A percentile compares a stretch with the other conserved stretches of the same genome.
Evolutionary conservation across 495 filamentous ascomycete species (phyloP).

Genomic region (Xylaria venustula): DNA sequence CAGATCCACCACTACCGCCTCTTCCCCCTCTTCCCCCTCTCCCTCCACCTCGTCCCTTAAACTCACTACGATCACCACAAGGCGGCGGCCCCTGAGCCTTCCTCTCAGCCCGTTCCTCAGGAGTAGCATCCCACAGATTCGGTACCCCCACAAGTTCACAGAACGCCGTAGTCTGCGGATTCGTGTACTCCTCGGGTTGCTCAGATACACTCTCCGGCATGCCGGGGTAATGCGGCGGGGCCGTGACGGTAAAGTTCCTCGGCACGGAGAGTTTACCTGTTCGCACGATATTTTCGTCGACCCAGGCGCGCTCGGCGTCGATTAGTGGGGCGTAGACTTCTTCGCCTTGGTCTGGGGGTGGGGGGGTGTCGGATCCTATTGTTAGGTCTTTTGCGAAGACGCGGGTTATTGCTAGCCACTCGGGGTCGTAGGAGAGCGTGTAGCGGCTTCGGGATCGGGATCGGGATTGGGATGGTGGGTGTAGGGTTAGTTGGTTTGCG

Average conservation of each 20-base stretch:
- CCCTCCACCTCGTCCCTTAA: conserved; percentile 27
- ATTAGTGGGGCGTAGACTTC: conserved; percentile 62
- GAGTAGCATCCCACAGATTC: conserved; percentile 70
- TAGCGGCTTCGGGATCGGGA: conserved; percentile 15
- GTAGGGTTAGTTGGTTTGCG: conserved; percentile 10
- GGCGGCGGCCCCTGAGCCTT: conserved; percentile 38
- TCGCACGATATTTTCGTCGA: conserved; percentile 67
- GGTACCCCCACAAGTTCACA: conserved; percentile 74
- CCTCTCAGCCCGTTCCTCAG: conserved; percentile 63
- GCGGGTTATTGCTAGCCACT: conserved; percentile 92
- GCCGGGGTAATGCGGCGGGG: conserved; percentile 61
- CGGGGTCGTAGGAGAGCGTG: conserved; percentile 76
- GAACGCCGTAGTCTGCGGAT: conserved; percentile 75
- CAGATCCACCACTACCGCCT: conserved; percentile 35
- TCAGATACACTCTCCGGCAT: conserved; percentile 31
- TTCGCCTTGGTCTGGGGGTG: conserved; percentile 60
- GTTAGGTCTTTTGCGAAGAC: conserved; percentile 63
- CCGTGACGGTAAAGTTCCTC: conserved; percentile 71
- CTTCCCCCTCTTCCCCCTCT: conserved; percentile 32
- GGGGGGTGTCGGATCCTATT: conserved; percentile 52
- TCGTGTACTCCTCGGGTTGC: conserved; percentile 74
- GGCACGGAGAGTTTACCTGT: conserved; percentile 63
- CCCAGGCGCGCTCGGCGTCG: conserved; percentile 66
- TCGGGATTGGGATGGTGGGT: conserved; percentile 25
- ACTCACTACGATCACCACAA: conserved; percentile 12